These are phyloP conservation scores for Neotropicomus parvogracilis DNA, from an alignment of 1,284 basidiomycete species.

Conservation along the genomic window DNA sequence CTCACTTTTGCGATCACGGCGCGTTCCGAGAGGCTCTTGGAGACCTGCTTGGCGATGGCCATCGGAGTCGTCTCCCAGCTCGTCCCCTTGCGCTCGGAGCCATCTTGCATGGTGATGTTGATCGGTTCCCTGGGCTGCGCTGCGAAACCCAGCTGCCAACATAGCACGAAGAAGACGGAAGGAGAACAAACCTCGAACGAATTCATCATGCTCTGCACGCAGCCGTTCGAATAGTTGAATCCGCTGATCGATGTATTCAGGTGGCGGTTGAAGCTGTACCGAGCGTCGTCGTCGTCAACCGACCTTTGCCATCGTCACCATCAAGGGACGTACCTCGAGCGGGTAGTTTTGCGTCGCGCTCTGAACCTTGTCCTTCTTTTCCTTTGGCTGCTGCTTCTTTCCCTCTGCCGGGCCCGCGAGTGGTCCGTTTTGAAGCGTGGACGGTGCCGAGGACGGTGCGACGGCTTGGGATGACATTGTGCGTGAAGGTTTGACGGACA, in stretches of 20 bases:
- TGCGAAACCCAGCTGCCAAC: constrained; percentile 27
- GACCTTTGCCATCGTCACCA: neutral
- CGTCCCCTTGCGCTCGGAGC: constrained; percentile 76
- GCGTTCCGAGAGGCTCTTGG: constrained; percentile 85
- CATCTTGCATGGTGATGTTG: constrained; percentile 84
- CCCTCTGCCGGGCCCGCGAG: constrained; percentile 25
- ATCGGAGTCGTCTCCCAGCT: constrained; percentile 98
- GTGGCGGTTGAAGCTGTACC: constrained; percentile 72
- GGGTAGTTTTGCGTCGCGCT: constrained; percentile 47
- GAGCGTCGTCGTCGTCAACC: neutral
- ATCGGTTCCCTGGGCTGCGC: constrained; percentile 88
- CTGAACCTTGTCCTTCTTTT: constrained; percentile 47
- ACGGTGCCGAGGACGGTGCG: constrained; percentile 38
- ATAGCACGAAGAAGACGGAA: neutral
- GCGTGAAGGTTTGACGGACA: constrained; percentile 2
- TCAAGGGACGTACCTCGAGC: constrained; percentile 49
- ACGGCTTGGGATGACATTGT: constrained; percentile 32
- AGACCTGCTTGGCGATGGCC: constrained; percentile 85
- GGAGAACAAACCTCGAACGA: constrained; percentile 59
- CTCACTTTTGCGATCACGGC: constrained; percentile 89
- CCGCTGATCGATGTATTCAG: constrained; percentile 86
- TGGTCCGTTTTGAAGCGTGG: constrained; percentile 33
- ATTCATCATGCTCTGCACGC: constrained; percentile 83
- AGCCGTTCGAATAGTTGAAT: constrained; percentile 89
- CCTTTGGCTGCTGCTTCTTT: constrained; percentile 46